Evolutionary conservation across 2,329 filamentous ascomycete species (phyloP).

Genomic region (Plenodomus lindquistii): DNA sequence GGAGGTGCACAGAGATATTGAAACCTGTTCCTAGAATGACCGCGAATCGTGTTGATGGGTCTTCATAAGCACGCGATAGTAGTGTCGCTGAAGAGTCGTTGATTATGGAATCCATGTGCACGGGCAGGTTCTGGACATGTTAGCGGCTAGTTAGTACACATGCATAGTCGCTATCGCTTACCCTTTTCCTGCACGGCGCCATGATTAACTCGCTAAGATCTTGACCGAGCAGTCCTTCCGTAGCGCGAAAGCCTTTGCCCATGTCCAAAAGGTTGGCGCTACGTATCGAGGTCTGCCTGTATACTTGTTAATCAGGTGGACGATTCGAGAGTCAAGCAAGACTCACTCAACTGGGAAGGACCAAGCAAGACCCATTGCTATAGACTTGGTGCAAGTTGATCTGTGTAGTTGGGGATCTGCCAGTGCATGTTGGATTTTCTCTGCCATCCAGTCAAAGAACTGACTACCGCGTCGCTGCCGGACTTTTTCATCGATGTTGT

Average conservation of each 20-base stretch:
- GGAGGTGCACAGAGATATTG: constrained; percentile 66
- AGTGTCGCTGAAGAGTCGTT: constrained; percentile 67
- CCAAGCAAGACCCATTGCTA: constrained; percentile 67
- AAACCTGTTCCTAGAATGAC: constrained; percentile 68
- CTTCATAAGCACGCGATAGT: constrained; percentile 64
- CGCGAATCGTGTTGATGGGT: constrained; percentile 64
- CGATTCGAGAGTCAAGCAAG: not conserved
- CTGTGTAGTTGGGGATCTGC: constrained; percentile 43
- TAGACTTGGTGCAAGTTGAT: constrained; percentile 43
- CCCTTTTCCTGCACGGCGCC: constrained; percentile 58
- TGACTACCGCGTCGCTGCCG: constrained; percentile 58
- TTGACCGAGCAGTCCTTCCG: constrained; percentile 61
- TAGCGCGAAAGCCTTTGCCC: constrained; percentile 68
- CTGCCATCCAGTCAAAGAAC: constrained; percentile 71
- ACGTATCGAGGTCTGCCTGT: constrained; percentile 61
- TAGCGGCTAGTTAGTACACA: constrained; percentile 12
- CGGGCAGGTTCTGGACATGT: constrained; percentile 53
- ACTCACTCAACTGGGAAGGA: constrained; percentile 65
- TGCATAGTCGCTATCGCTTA: constrained; percentile 24
- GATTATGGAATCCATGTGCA: constrained; percentile 64
- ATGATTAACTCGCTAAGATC: constrained; percentile 65
- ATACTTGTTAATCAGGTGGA: constrained; percentile 13
- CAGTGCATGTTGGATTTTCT: constrained; percentile 60
- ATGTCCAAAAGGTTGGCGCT: constrained; percentile 63
- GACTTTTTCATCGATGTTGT: constrained; percentile 60